Evolutionary conservation across 225 moss, liverwort and hornwort species (phyloP).

Genomic region (Antitrichia curtipendula): DNA sequence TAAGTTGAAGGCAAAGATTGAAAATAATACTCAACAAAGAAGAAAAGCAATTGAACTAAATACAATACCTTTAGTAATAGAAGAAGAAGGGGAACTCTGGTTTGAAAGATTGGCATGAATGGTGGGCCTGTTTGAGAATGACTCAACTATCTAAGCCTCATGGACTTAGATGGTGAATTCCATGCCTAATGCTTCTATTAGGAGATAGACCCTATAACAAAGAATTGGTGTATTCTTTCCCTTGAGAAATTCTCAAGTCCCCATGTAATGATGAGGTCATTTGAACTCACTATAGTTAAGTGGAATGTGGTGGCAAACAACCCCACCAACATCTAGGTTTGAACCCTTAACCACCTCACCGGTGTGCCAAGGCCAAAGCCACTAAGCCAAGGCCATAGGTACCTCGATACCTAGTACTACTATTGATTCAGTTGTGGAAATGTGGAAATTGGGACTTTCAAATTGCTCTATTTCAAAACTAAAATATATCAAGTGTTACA

Average conservation of each 20-base stretch:
- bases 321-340: rapidly evolving
- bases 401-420: not conserved
- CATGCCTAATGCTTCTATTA: not conserved
- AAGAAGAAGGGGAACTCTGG: too few species aligned
- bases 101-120: not conserved
- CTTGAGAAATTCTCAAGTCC: not conserved
- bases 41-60: too few species aligned
- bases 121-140: rapidly evolving
- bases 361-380: not conserved
- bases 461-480: not conserved
- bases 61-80: too few species aligned
- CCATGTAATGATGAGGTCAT: not conserved
- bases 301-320: not conserved
- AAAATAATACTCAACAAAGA: too few species aligned
- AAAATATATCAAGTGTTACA: not conserved
- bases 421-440: rapidly evolving
- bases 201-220: not conserved
- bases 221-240: not conserved
- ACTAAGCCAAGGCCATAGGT: too few species aligned
- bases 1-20: too few species aligned
- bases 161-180: not conserved
- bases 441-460: not conserved
- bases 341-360: not conserved
- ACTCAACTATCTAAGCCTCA: too few species aligned
- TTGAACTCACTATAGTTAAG: not conserved